A percentile compares a stretch with the other conserved stretches of the same genome.
phyloP scores from a whole-genome alignment of 1,284 basidiomycete species.

The Pholiota adiposa region DNA sequence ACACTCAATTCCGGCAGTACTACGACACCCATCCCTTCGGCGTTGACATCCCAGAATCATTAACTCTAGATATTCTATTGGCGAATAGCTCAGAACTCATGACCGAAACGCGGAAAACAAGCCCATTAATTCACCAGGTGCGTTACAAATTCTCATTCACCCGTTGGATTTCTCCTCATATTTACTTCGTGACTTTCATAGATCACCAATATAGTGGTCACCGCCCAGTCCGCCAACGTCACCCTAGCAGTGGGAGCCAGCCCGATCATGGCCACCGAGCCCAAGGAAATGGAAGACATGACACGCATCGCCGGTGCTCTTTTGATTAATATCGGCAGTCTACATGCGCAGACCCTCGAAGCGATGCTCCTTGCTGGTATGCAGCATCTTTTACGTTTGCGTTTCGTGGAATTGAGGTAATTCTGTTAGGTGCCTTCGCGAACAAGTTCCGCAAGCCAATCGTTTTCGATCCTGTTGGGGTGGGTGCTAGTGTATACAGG shows the following conservation, averaged over 20 bases:
- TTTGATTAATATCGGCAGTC: conserved; percentile 92
- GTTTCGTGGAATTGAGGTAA: background rate
- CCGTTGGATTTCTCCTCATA: background rate
- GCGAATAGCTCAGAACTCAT: conserved; percentile 47
- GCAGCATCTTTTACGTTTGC: conserved; percentile 12
- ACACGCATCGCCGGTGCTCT: conserved; percentile 70
- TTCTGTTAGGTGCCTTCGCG: conserved; percentile 53
- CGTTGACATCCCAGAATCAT: background rate
- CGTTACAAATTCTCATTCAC: conserved; percentile 10
- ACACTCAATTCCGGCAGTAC: conserved; percentile 44
- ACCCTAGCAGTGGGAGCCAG: conserved; percentile 89
- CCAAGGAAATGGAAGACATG: conserved; percentile 85
- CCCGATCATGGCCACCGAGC: conserved; percentile 92
- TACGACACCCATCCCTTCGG: conserved; percentile 10
- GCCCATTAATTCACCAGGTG: conserved; percentile 85
- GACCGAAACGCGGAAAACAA: conserved; percentile 49
- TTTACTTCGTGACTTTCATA: conserved; percentile 33
- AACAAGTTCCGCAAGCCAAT: conserved; percentile 81
- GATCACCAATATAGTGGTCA: conserved; percentile 93
- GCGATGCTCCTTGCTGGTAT: conserved; percentile 86
- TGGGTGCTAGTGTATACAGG: conserved; percentile 84
- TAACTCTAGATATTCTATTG: conserved; percentile 28
- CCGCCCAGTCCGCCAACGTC: conserved; percentile 90
- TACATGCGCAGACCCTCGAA: conserved; percentile 59
- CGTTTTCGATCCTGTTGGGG: conserved; percentile 93